Base-by-base conservation (phyloP, 2,329 filamentous ascomycete species). In the Westerdykella sp. region DNA sequence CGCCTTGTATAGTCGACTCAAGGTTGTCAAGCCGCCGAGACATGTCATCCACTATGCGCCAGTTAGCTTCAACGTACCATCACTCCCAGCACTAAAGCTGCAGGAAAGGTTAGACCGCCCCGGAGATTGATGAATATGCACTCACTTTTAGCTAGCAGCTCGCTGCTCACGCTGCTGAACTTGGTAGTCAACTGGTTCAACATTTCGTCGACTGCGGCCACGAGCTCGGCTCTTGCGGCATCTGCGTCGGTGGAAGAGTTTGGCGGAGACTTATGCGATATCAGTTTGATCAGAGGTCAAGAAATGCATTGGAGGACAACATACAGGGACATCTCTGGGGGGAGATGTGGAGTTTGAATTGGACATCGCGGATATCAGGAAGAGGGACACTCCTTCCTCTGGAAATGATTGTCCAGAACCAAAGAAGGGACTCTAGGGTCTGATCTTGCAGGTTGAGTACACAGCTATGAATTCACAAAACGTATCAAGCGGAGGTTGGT, bases 111-210 rank as follows among this genome's bases (percentile, higher is more conserved):
- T 4, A 6, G 30, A 21, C 18, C 18, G 6, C 18, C 14, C 11
- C 25, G 3, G 25, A 7, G 11, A 28, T 28, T 12, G 11, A 28
- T 28, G 9, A 28, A 10, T 3, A 10, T 28, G 7, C 10, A 72
- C 83, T 64, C 68, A 95, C 89, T 87, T 70, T 95, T 95, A 31
- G 84, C 79, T 56, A 95, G 87, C 46, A 96, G 84, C 69, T 95
- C 90, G 46, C 81, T 84, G 7, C 87, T 94, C 5, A 95, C 82
- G 11, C 79, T 80, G 15, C 85, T 83, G 65, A 95, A 95, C 65
- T 95, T 95, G 66, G 80, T 84, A 40, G 86, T 87, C 0, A 96
- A 72, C 37, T 87, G 84, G 62, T 90, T 88, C 4, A 96, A 73
- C 2, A 96, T 77, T 34, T 95, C 87, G 55, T 96, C 90, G 1